These are phyloP conservation scores for Komagataella mondaviorum DNA, from an alignment of 805 yeast species.

Conservation along the genomic window DNA sequence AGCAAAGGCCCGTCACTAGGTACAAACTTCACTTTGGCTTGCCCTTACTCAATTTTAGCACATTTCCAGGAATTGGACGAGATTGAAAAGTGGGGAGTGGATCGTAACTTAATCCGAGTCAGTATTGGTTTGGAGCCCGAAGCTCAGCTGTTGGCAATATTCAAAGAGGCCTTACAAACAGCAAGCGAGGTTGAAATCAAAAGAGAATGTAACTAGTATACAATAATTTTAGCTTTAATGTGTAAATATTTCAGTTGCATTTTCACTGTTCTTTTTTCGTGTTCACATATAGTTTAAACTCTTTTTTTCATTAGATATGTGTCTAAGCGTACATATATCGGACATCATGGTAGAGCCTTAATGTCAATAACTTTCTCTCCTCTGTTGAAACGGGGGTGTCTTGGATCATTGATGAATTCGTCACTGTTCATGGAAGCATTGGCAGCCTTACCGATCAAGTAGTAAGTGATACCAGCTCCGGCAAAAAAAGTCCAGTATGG, in stretches of 20 bases:
- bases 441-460: conserved; percentile 57
- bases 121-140: conserved; percentile 78
- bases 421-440: conserved; percentile 55
- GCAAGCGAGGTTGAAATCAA: conserved; percentile 11
- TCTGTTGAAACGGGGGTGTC: conserved; percentile 77
- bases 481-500: conserved; percentile 82
- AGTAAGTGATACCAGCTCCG: conserved; percentile 58
- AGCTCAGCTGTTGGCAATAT: conserved; percentile 34
- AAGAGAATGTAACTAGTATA: background rate
- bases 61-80: conserved; percentile 75
- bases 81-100: conserved; percentile 74
- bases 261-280: background rate
- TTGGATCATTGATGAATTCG: conserved; percentile 88
- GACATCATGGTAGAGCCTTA: background rate
- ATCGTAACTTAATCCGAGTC: conserved; percentile 60
- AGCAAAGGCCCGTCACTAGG: conserved; percentile 90
- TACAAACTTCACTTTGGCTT: conserved; percentile 77
- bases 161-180: conserved; percentile 37
- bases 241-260: background rate
- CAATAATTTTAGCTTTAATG: conserved; percentile 1
- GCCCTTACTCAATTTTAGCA: conserved; percentile 82
- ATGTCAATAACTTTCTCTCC: conserved; percentile 26
- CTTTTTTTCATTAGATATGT: background rate
- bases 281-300: background rate
- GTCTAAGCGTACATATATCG: background rate